phyloP scores from a whole-genome alignment of 2,329 filamentous ascomycete species.

The Dryadomyces quercivorus region DNA sequence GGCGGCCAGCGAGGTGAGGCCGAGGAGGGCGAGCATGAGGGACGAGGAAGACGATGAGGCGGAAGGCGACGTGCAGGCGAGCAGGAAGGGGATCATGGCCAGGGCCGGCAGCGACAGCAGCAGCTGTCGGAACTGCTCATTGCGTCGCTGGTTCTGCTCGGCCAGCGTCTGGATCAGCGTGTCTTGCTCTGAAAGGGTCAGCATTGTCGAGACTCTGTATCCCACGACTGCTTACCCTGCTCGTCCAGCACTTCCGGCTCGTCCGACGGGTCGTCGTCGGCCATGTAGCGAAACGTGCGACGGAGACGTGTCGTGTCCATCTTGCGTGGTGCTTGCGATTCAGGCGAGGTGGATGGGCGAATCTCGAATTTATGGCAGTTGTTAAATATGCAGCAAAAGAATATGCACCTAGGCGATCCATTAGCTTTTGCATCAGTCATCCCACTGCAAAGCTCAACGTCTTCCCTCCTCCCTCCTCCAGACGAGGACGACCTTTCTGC shows the following conservation, averaged over 20 bases:
- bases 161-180: slow-evolving; percentile 43
- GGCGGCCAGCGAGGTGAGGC: slow-evolving; percentile 48
- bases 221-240: slow-evolving; percentile 40
- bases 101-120: slow-evolving; percentile 37
- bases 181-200: slow-evolving; percentile 44
- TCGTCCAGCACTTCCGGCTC: slow-evolving; percentile 58
- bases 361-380: not conserved
- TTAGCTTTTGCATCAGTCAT: not conserved
- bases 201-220: not conserved
- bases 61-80: slow-evolving; percentile 17
- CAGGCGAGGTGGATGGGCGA: slow-evolving; percentile 3
- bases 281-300: slow-evolving; percentile 65
- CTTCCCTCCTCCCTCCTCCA: too few species aligned
- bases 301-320: slow-evolving; percentile 48
- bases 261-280: slow-evolving; percentile 41
- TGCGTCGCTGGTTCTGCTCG: slow-evolving; percentile 41
- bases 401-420: not conserved
- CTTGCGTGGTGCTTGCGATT: not conserved
- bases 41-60: slow-evolving; percentile 13
- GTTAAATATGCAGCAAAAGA: not conserved
- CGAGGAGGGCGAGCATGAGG: slow-evolving; percentile 37
- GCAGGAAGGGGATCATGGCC: slow-evolving; percentile 20
- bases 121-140: slow-evolving; percentile 42
- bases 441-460: not conserved
- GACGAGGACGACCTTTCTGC: not conserved